A percentile compares a stretch with the other conserved stretches of the same genome.
These are phyloP conservation scores for Trichoderma reesei DNA, from an alignment of 495 filamentous ascomycete genomes.

Conservation along the genomic window DNA sequence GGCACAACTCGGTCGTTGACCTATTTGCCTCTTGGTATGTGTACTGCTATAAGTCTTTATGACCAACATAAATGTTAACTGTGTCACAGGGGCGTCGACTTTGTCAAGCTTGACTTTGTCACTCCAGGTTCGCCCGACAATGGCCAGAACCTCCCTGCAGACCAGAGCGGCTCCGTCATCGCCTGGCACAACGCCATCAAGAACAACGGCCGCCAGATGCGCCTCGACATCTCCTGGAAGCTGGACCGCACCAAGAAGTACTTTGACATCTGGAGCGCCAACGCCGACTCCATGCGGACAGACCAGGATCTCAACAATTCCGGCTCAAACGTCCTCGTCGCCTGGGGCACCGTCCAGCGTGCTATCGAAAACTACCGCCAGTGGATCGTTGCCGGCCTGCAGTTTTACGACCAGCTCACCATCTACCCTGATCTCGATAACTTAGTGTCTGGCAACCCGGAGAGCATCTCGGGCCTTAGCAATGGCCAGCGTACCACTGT, in stretches of 20 bases:
- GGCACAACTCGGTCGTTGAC: constrained; percentile 23
- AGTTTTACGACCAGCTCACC: constrained; percentile 15
- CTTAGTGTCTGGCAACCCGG: constrained; percentile 17
- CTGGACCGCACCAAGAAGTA: constrained; percentile 20
- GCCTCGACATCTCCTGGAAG: constrained; percentile 25
- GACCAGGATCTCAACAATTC: constrained; percentile 23
- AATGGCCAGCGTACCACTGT: constrained; percentile 19
- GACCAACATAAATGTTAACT: background rate
- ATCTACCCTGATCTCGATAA: constrained; percentile 26
- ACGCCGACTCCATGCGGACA: constrained; percentile 21
- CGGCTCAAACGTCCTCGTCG: constrained; percentile 13
- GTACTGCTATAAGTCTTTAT: background rate
- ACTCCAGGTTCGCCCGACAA: constrained; percentile 20
- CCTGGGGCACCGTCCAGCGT: constrained; percentile 20
- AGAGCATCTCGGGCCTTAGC: constrained; percentile 18
- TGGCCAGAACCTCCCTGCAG: constrained; percentile 5
- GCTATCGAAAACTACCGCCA: constrained; percentile 25
- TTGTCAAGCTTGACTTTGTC: constrained; percentile 26
- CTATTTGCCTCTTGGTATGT: constrained; percentile 17
- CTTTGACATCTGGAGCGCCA: constrained; percentile 18
- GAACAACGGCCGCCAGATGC: constrained; percentile 19
- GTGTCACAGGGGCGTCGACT: constrained; percentile 15
- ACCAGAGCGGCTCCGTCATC: constrained; percentile 17
- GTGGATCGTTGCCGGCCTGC: constrained; percentile 17
- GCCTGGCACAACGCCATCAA: constrained; percentile 19